A percentile compares a stretch with the other conserved stretches of the same genome.
Evolutionary conservation across 2,329 filamentous ascomycete genomes (phyloP).

Genomic region (Penicillium sp.): DNA sequence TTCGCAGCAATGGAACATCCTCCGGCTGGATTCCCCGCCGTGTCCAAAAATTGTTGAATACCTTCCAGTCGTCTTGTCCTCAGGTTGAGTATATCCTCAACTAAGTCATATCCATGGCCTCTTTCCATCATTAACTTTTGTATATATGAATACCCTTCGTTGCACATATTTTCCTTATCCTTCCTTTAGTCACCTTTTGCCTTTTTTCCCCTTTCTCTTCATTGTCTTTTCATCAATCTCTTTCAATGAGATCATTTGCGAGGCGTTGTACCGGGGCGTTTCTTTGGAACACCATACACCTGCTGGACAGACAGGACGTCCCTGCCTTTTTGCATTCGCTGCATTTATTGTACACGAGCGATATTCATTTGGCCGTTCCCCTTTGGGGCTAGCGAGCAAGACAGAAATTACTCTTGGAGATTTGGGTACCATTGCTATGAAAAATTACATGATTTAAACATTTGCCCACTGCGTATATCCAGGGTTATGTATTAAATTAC

Average conservation of each 20-base stretch:
- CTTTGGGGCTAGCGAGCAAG: background rate
- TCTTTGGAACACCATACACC: constrained; percentile 1
- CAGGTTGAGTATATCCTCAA: constrained; percentile 24
- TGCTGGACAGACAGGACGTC: constrained; percentile 10
- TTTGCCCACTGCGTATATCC: background rate
- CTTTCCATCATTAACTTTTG: background rate
- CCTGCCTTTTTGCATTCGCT: background rate
- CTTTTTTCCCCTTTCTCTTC: background rate
- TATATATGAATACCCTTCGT: constrained; percentile 16
- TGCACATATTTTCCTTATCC: constrained; percentile 3
- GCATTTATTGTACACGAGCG: background rate
- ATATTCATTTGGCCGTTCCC: background rate
- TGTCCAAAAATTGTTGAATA: constrained; percentile 21
- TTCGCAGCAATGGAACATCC: constrained; percentile 13
- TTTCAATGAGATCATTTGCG: constrained; percentile 11
- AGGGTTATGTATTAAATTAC: background rate
- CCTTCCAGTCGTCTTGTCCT: constrained; percentile 24
- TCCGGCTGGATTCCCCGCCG: constrained; percentile 29
- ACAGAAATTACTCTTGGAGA: background rate
- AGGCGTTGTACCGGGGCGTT: constrained; percentile 17
- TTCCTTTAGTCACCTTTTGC: background rate
- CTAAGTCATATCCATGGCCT: constrained; percentile 1
- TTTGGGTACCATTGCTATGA: background rate
- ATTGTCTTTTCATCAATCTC: background rate
- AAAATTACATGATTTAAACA: background rate